These are phyloP conservation scores for Hypomontagnella monticulosa DNA, from an alignment of 495 filamentous ascomycete genomes.

Conservation along the genomic window DNA sequence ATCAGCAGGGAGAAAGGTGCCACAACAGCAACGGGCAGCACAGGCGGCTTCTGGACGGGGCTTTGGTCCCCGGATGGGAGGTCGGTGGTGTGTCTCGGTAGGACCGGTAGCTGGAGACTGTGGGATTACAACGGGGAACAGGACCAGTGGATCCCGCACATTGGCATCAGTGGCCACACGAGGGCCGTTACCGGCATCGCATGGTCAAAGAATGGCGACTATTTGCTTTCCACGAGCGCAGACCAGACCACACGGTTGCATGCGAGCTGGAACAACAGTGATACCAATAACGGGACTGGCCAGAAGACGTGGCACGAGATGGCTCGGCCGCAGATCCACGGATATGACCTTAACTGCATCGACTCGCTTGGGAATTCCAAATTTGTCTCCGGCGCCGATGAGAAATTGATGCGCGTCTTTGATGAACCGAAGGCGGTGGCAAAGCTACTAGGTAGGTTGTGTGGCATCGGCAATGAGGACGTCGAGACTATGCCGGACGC, in stretches of 20 bases:
- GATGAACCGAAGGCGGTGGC: conserved; percentile 88
- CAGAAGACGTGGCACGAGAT: conserved; percentile 89
- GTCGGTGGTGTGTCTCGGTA: conserved; percentile 79
- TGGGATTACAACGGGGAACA: conserved; percentile 66
- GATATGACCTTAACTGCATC: conserved; percentile 97
- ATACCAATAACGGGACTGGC: conserved; percentile 24
- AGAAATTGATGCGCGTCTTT: conserved; percentile 96
- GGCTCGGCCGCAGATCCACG: conserved; percentile 94
- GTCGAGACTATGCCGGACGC: conserved; percentile 75
- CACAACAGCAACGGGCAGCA: conserved; percentile 93
- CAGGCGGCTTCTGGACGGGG: conserved; percentile 95
- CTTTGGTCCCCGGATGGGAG: conserved; percentile 86
- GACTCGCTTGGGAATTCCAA: conserved; percentile 72
- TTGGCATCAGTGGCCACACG: conserved; percentile 86
- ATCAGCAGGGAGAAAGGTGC: conserved; percentile 93
- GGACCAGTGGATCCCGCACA: conserved; percentile 76
- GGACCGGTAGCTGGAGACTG: conserved; percentile 91
- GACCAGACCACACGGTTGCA: conserved; percentile 96
- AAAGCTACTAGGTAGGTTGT: conserved; percentile 72
- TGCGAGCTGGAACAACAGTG: conserved; percentile 74
- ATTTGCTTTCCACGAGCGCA: conserved; percentile 85
- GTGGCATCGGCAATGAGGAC: conserved; percentile 61
- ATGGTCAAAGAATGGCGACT: conserved; percentile 85
- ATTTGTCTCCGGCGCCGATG: conserved; percentile 96
- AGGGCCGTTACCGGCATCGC: conserved; percentile 79